A percentile compares a stretch with the other conserved stretches of the same genome.
Conservation (phyloP, 352 stramenopile genomes). For the Stramenopiles sp. region DNA sequence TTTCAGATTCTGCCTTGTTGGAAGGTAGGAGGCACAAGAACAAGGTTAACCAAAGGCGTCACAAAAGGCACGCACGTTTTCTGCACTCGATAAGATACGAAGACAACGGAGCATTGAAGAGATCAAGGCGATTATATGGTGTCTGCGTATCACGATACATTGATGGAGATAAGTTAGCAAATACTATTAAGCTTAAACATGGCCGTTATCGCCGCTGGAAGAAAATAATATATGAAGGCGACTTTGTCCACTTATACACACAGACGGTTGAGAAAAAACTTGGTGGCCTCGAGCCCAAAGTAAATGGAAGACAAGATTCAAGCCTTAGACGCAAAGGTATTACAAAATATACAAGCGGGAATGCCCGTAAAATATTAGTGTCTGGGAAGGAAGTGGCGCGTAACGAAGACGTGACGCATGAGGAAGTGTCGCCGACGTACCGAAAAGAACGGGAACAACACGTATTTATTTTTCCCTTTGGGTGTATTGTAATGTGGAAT, state of each 20-base stretch:
- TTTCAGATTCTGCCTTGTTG: background rate
- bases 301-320: too few species aligned
- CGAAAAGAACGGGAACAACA: conserved; percentile 12
- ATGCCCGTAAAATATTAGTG: too few species aligned
- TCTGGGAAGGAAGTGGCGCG: too few species aligned
- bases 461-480: conserved; percentile 31
- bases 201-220: background rate
- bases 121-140: background rate
- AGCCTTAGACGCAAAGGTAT: too few species aligned
- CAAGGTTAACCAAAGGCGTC: background rate
- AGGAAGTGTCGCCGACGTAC: background rate
- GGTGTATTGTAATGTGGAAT: conserved; percentile 67
- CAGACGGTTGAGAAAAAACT: background rate
- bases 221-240: background rate
- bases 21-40: background rate
- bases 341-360: too few species aligned
- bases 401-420: too few species aligned
- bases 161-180: background rate
- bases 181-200: background rate
- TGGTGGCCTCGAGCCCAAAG: too few species aligned
- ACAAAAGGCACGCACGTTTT: background rate
- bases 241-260: background rate
- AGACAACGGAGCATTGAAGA: background rate
- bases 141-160: background rate
- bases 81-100: background rate